A percentile compares a stretch with the other conserved stretches of the same genome.
Evolutionary conservation across 78 protist species (phyloP).

Genomic region (slime mould (Dictyostelium discoideum)): dicty_2.7 NC_007088.5:970001-970500

Average conservation of each 20-base stretch:
- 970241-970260: constrained; percentile 11
- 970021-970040: neutral
- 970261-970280: constrained; percentile 24
- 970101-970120: neutral
- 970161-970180: constrained; percentile 15
- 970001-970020: neutral
- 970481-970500: neutral
- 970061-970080: neutral
- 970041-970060: neutral
- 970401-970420: constrained; percentile 4
- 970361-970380: constrained; percentile 30
- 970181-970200: neutral
- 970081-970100: constrained; percentile 12
- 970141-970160: neutral
- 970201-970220: constrained; percentile 10
- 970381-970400: constrained; percentile 12
- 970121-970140: constrained; percentile 26
- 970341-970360: neutral
- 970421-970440: constrained; percentile 18
- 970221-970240: constrained; percentile 17
- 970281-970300: constrained; percentile 29
- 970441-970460: neutral
- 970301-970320: constrained; percentile 4
- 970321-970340: neutral
- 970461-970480: neutral